Base-by-base conservation (phyloP, 2,329 filamentous ascomycete species). In the Simplicillium sp. region DNA sequence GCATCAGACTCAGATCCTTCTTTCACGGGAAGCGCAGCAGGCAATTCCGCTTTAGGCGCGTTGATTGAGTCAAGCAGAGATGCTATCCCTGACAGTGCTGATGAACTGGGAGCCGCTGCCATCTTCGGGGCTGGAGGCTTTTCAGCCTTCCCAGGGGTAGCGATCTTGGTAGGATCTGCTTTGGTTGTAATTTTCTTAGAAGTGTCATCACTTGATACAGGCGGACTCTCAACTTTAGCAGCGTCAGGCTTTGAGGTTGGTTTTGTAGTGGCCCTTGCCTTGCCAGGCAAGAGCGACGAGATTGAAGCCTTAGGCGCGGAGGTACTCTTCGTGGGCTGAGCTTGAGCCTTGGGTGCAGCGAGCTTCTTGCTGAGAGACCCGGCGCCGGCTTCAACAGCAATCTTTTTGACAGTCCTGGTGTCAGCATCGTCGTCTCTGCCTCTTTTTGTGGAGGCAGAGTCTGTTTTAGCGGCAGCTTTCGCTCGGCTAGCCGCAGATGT, bases 1-100 rank as follows among this genome's bases (percentile, higher is more conserved):
- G 67, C 62, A 14, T 83, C 59, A 1, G 60, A 53, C n/a, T 61
- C 59, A 25, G 64, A 66, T 11, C 53, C 50, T 43, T 78, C 76
- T 48, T 77, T 75, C 0, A 70, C 61, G 42, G 74, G 72, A 4
- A 65, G 68, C 34, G 68, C 62, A 3, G 52, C 50, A 11, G 54
- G 45, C 31, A 15, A 15, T 34, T 64, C 58, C 2, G 57, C 46
- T 41, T 66, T 67, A 6, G 64, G 64, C 5, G 65, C 61, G 40
- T 66, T 68, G 47, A 69, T 69, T 11, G 66, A 67, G 42, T 72
- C 71, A 15, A 80, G 62, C 13, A 80, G 57, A 6, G 71, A 71
- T 11, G 73, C 69, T 42, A 80, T 73, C 29, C 66, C 69, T 2
- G 72, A 75, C 32, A 65, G 50, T 3, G 58, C 58, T 33, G 61